Percentiles rank a stretch among this genome's conserved stretches.
These are phyloP conservation scores for Calocybe gambosa DNA, from an alignment of 1,284 basidiomycete genomes.

Conservation along the genomic window DNA sequence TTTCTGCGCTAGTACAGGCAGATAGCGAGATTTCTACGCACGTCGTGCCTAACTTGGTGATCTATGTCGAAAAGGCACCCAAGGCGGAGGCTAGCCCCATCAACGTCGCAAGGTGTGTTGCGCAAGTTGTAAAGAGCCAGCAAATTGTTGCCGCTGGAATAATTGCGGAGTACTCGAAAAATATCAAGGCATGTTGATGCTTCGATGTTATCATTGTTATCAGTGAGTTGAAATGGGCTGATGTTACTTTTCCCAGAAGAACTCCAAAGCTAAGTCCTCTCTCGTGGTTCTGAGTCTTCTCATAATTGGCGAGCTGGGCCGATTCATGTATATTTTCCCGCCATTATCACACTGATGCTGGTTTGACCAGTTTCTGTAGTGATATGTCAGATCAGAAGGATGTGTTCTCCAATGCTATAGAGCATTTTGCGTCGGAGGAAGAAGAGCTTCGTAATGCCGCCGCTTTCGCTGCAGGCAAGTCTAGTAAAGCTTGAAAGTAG, in stretches of 20 bases:
- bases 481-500: background rate
- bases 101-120: slow-evolving; percentile 82
- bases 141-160: slow-evolving; percentile 70
- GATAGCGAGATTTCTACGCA: slow-evolving; percentile 78
- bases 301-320: slow-evolving; percentile 86
- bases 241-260: slow-evolving; percentile 33
- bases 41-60: slow-evolving; percentile 66
- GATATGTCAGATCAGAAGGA: slow-evolving; percentile 78
- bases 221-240: background rate
- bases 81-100: slow-evolving; percentile 48
- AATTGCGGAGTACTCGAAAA: slow-evolving; percentile 75
- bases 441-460: slow-evolving; percentile 86
- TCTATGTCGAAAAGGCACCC: slow-evolving; percentile 50
- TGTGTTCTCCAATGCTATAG: slow-evolving; percentile 69
- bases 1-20: slow-evolving; percentile 72
- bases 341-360: slow-evolving; percentile 6
- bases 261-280: slow-evolving; percentile 60
- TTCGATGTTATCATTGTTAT: background rate
- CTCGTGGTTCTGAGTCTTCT: slow-evolving; percentile 79
- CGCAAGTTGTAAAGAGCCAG: slow-evolving; percentile 68
- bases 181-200: slow-evolving; percentile 52
- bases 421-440: slow-evolving; percentile 68
- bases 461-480: slow-evolving; percentile 82
- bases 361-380: slow-evolving; percentile 32
- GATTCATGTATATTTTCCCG: slow-evolving; percentile 60